Percentiles rank a stretch among this genome's conserved stretches.
Evolutionary conservation across 805 yeast species (phyloP).

Genomic region (Diddensiella santjacobensis): DNA sequence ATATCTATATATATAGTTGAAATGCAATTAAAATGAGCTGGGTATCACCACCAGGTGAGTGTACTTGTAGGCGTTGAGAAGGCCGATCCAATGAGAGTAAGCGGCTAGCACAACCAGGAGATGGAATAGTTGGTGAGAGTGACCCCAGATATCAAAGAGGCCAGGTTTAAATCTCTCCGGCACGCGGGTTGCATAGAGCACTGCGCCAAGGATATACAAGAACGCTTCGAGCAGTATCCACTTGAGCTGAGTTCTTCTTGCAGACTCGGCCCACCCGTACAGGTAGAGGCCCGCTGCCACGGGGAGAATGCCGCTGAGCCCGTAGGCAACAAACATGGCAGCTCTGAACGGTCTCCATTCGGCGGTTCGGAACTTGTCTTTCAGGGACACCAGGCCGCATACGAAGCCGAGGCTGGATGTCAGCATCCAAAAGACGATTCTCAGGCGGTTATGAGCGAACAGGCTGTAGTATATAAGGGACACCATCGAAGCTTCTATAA

Average conservation of each 20-base stretch:
- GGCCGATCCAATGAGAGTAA: slow-evolving; percentile 63
- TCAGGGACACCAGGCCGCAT: slow-evolving; percentile 62
- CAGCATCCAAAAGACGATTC: slow-evolving; percentile 27
- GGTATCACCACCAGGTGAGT: slow-evolving; percentile 9
- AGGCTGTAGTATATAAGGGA: slow-evolving; percentile 47
- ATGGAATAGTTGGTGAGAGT: slow-evolving; percentile 84
- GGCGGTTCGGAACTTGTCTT: slow-evolving; percentile 62
- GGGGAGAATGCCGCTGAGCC: slow-evolving; percentile 73
- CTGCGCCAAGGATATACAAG: slow-evolving; percentile 76
- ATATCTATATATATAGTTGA: not conserved
- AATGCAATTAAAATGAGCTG: not conserved
- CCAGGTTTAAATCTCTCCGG: slow-evolving; percentile 74
- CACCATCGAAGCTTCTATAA: slow-evolving; percentile 61
- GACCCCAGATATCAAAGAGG: slow-evolving; percentile 63
- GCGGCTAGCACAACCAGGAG: slow-evolving; percentile 74
- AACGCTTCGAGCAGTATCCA: slow-evolving; percentile 70
- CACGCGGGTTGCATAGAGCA: slow-evolving; percentile 67
- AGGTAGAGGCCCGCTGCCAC: slow-evolving; percentile 47
- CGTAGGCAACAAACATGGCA: slow-evolving; percentile 72
- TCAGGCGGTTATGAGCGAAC: slow-evolving; percentile 35
- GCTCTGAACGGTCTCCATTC: slow-evolving; percentile 77
- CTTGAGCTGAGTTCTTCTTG: slow-evolving; percentile 48
- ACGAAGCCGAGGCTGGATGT: slow-evolving; percentile 54
- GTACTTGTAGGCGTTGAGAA: slow-evolving; percentile 50
- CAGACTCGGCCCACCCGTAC: slow-evolving; percentile 50